A percentile compares a stretch with the other conserved stretches of the same genome.
Conservation (phyloP, 257 asterid species). For the Nicotiana sylvestris region DNA sequence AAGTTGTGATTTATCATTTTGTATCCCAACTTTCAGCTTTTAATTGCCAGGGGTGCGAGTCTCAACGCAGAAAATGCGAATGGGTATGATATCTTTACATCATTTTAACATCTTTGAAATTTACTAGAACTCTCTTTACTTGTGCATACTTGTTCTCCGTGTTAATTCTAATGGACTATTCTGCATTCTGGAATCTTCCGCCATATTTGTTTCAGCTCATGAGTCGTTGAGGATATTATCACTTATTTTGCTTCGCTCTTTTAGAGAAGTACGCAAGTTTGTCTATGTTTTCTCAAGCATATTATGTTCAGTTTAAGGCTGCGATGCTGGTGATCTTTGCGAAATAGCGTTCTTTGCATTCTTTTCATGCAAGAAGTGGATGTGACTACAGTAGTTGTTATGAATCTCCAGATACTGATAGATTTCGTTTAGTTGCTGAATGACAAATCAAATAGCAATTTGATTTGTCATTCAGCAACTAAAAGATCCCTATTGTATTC, state of each 20-base stretch:
- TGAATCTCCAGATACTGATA: background rate
- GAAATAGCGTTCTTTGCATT: no score
- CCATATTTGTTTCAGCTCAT: background rate
- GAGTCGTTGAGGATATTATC: background rate
- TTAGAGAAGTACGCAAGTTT: no score
- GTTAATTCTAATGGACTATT: background rate
- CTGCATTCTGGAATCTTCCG: background rate
- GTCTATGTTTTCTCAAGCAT: background rate
- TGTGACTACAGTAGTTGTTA: background rate
- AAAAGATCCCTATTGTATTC: background rate
- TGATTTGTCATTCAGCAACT: background rate
- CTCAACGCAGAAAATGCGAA: slow-evolving; percentile 60
- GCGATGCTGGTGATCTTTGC: background rate
- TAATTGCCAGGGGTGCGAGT: slow-evolving; percentile 69
- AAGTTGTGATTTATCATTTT: background rate
- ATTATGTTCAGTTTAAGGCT: background rate
- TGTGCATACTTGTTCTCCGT: background rate
- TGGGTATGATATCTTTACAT: slow-evolving; percentile 43
- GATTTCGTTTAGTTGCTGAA: background rate
- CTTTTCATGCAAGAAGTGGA: background rate
- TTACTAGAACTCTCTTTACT: background rate
- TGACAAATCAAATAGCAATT: no score
- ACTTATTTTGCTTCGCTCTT: background rate
- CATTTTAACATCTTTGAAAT: background rate
- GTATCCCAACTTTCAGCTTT: slow-evolving; percentile 44